phyloP scores from a whole-genome alignment of 352 stramenopile genomes.

The Globisporangium spinosum region DNA sequence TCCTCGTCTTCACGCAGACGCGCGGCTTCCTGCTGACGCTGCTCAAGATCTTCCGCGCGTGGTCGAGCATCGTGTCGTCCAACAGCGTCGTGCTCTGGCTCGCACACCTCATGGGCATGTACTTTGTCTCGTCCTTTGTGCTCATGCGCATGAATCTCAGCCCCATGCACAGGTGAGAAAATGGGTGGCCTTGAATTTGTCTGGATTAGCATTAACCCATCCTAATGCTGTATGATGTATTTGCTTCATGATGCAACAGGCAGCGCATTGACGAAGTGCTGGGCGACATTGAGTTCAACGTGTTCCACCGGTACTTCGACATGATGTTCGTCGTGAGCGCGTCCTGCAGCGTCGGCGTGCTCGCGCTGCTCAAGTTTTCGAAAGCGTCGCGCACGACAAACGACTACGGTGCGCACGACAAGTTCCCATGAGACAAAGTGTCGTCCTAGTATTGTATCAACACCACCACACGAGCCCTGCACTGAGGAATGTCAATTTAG shows the following conservation, averaged over 20 bases:
- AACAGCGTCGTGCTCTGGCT: conserved; percentile 83
- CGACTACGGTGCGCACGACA: conserved; percentile 72
- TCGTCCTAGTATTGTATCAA: neutral
- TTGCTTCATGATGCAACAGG: conserved; percentile 24
- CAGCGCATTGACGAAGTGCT: conserved; percentile 80
- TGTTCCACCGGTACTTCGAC: conserved; percentile 84
- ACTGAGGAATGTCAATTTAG: neutral
- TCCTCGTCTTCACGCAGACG: conserved; percentile 83
- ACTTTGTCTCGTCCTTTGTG: conserved; percentile 86
- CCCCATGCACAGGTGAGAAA: conserved; percentile 50
- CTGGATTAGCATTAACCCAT: neutral
- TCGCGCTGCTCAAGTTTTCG: conserved; percentile 71
- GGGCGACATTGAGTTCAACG: conserved; percentile 80
- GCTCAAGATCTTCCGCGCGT: conserved; percentile 76
- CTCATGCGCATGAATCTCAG: conserved; percentile 88
- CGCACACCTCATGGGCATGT: conserved; percentile 85
- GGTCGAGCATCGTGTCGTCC: conserved; percentile 78
- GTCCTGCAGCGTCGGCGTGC: conserved; percentile 48
- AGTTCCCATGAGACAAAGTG: conserved; percentile 51
- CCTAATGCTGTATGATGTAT: neutral
- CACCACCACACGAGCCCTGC: neutral
- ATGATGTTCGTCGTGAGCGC: conserved; percentile 83
- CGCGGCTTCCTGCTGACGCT: conserved; percentile 73
- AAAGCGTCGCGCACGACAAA: conserved; percentile 72
- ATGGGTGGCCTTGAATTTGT: neutral